Base-by-base conservation (phyloP, 2,329 filamentous ascomycete species). In the Talaromyces piceae region DNA sequence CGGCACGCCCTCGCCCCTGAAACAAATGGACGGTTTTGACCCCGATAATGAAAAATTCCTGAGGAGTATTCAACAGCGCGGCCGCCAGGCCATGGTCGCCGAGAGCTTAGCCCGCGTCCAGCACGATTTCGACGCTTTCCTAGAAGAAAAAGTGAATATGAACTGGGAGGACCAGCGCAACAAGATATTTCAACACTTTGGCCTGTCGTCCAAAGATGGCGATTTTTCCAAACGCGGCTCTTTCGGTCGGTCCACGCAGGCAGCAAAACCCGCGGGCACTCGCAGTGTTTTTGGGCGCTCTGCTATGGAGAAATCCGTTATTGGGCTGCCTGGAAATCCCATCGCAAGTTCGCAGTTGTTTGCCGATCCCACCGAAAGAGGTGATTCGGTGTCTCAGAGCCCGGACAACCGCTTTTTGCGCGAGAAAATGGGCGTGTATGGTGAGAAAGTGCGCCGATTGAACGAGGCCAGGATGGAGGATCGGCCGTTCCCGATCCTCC, bases 91-190 rank as follows among this genome's bases (percentile, higher is more conserved):
- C 63, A 91, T 95, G 81, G 91, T 96, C 60, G 81, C 87, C 28
- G 90, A 96, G 66, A 88, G 89, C n/a, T 76, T 97, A 55, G 86
- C 91, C 62, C 83, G 91, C 62, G 93, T 91, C 3, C 85, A 91
- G 54, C 83, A 84, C 51, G 93, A 97, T 64, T 97, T 98, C 66
- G 91, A 98, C 66, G 80, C 82, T 54, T 97, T 95, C 67, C 77
- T 98, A 51, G 91, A 97, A 66, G 91, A 96, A 61, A 94, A 95
- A 64, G 84, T 97, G 46, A 88, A 90, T 26, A 85, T 95, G 75
- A 90, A 97, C 67, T 97, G 93, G 91, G 91, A 96, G 60, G 85
- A 87, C 13, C 91, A 97, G 72, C 85, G 91, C 56, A 88, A 87
- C 68, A 84, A 84, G 58, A 95, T 98, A 57, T 97, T 96, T 70